Base-by-base conservation (phyloP, 2,329 filamentous ascomycete genomes). In the Sphaerulina vaccinii region DNA sequence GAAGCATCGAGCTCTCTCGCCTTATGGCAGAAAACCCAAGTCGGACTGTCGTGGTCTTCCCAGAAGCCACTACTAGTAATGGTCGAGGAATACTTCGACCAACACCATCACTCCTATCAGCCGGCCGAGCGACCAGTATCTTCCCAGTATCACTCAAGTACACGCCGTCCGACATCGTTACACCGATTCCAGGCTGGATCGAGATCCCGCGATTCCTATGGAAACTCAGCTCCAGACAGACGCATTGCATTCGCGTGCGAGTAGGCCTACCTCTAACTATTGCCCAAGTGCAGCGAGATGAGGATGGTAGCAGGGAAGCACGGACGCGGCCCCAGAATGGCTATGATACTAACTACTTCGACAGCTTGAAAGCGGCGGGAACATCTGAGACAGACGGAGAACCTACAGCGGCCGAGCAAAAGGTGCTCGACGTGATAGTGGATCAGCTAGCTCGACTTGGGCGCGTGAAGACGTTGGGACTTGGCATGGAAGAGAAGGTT, bases 61-160 rank as follows among this genome's bases (percentile, higher is more conserved):
- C 93, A 10, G 93, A 99, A 73, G 92, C 87, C 71, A 93, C 87
- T 3, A 95, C 93, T 1, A 96, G 90, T 38, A 99, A 99, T 67
- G 92, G 92, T 56, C 86, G 88, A 61, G 93, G 87, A 3, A 91
- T 97, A 56, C 73, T 99, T 10, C 88, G 90, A 1, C 82, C 96
- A 49, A 89, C 87, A 55, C 89, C 87, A 0, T 86, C 84, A 44
- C 77, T 99, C 1, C 75, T 93, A 2, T 80, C 83, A 13, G 82
- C 82, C 0, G 82, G 85, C 0, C 69, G 81, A 5, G 76, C 80
- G 48, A 85, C 85, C 7, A 87, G 85, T 66, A 89, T 99, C 60
- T 97, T 95, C 73, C 91, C 93, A 1, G 80, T 99, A 54, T 95
- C 87, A 69, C 76, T 99, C 57, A 84, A 91, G 46, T 99, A 97